These are phyloP conservation scores for Liriodendron chinense DNA, from an alignment of 164 flowering plant species.

Conservation along the genomic window DNA sequence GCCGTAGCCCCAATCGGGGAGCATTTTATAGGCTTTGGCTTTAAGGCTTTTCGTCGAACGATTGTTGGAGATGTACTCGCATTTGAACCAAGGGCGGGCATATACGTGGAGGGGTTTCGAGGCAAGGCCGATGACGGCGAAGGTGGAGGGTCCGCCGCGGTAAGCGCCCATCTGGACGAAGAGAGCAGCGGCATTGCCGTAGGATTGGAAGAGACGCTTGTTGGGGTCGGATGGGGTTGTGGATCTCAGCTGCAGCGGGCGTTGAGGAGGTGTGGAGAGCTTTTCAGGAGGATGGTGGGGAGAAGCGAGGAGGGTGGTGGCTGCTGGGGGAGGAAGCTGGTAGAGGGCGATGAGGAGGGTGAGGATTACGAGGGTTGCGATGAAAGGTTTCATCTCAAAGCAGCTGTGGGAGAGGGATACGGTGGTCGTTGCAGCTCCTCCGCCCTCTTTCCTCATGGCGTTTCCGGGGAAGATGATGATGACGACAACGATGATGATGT, in stretches of 20 bases:
- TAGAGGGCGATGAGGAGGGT: constrained; percentile 46
- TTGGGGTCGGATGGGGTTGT: constrained; percentile 34
- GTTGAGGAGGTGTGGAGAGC: constrained; percentile 25
- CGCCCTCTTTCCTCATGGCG: constrained; percentile 8
- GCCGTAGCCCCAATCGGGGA: constrained; percentile 81
- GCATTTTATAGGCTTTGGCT: constrained; percentile 48
- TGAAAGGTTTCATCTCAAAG: constrained; percentile 55
- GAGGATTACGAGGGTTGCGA: constrained; percentile 46
- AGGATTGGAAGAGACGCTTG: constrained; percentile 41
- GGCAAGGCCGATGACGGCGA: constrained; percentile 62
- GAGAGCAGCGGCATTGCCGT: constrained; percentile 56
- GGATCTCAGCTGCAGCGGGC: constrained; percentile 12
- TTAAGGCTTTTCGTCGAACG: constrained; percentile 19
- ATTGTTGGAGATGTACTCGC: constrained; percentile 54
- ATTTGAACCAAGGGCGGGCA: constrained; percentile 56
- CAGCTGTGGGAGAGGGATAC: constrained; percentile 17
- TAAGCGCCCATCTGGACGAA: constrained; percentile 72
- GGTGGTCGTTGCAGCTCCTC: background rate
- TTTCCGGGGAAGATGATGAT: too few relatives aligned
- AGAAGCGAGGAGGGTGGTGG: constrained; percentile 23
- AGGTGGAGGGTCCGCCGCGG: constrained; percentile 59
- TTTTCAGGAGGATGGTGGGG: constrained; percentile 21
- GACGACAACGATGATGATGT: too few relatives aligned
- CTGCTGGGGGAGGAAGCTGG: constrained; percentile 48
- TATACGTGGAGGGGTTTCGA: constrained; percentile 71